Evolutionary conservation across 371 early-diverging fungal species (phyloP).

Genomic region (Mortierella sp.): DNA sequence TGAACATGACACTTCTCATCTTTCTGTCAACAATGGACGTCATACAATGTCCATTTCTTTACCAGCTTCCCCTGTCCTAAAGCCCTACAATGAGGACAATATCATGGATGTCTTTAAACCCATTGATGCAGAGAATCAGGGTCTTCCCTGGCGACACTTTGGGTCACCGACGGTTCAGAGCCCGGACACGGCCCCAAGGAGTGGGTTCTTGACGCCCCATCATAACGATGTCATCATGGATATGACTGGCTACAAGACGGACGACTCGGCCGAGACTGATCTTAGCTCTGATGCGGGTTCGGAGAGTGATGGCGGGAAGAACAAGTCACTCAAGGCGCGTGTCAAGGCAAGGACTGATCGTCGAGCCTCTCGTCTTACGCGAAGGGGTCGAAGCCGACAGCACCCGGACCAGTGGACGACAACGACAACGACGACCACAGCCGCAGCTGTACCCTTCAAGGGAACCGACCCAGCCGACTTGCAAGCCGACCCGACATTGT

Average conservation of each 20-base stretch:
- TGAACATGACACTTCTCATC: no score
- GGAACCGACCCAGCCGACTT: no score
- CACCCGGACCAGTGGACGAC: no score
- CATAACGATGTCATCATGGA: constrained; percentile 56
- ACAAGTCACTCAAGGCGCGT: no score
- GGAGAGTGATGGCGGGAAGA: not conserved
- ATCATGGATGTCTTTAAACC: constrained; percentile 38
- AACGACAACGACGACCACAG: no score
- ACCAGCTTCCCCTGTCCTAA: constrained; percentile 21
- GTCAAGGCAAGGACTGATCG: no score
- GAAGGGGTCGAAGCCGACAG: no score
- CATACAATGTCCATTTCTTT: constrained; percentile 12
- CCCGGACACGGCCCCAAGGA: not conserved
- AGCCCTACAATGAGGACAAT: constrained; percentile 10
- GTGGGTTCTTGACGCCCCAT: constrained; percentile 3
- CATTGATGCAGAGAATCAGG: constrained; percentile 6
- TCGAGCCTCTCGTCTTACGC: no score
- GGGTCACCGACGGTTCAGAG: not conserved
- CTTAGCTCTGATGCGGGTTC: constrained; percentile 25
- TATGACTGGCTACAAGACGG: constrained; percentile 71
- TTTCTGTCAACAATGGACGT: no score
- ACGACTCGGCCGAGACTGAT: constrained; percentile 44
- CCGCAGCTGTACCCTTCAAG: no score
- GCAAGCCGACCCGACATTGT: no score
- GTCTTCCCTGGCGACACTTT: not conserved